phyloP scores from a whole-genome alignment of 345 rosid genomes.

The Populus euphratica region DNA sequence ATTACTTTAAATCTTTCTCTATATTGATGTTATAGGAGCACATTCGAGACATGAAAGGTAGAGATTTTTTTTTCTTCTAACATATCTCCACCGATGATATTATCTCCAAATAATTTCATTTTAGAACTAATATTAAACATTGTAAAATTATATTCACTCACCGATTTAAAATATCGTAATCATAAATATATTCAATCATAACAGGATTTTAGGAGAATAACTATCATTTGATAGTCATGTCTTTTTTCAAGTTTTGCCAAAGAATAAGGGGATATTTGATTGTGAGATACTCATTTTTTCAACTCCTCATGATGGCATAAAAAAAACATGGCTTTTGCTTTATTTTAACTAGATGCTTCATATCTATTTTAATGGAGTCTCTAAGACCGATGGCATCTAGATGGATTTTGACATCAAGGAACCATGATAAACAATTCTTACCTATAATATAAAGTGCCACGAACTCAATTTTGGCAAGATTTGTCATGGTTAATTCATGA shows the following conservation, averaged over 20 bases:
- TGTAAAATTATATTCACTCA: background rate
- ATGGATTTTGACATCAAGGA: too few species aligned
- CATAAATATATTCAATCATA: background rate
- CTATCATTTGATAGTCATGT: background rate
- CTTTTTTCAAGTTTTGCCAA: background rate
- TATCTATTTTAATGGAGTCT: too few species aligned
- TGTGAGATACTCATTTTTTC: background rate
- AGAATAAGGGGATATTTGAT: background rate
- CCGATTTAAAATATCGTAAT: background rate
- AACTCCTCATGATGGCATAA: background rate
- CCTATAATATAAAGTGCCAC: too few species aligned
- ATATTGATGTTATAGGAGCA: background rate
- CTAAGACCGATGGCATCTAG: too few species aligned
- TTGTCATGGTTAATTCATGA: too few species aligned
- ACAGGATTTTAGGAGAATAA: background rate
- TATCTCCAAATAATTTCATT: background rate
- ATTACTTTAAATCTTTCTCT: background rate
- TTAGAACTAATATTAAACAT: too few species aligned
- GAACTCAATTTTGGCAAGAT: too few species aligned
- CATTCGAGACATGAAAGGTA: background rate
- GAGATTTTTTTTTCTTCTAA: background rate
- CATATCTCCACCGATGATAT: background rate
- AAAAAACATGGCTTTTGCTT: background rate
- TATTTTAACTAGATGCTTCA: background rate
- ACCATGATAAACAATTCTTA: too few species aligned